phyloP scores from a whole-genome alignment of 2,329 filamentous ascomycete genomes.

The Diaporthe nobilis region DNA sequence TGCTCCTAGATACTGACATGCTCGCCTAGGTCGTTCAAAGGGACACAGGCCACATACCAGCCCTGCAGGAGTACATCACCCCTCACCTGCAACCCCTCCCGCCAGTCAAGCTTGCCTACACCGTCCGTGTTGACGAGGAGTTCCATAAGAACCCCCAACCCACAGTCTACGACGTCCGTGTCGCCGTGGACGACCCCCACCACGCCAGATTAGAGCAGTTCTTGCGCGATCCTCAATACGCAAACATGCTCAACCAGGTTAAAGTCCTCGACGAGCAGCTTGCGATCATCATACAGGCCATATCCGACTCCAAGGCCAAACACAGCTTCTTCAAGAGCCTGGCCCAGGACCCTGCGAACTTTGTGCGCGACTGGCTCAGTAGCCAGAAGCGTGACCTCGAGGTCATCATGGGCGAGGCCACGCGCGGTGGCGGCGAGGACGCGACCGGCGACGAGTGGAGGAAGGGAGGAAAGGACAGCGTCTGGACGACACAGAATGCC shows the following conservation, averaged over 20 bases:
- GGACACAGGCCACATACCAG: constrained; percentile 87
- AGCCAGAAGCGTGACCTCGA: constrained; percentile 93
- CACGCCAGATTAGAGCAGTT: constrained; percentile 76
- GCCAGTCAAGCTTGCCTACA: constrained; percentile 89
- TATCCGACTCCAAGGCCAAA: constrained; percentile 89
- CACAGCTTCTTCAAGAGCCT: constrained; percentile 88
- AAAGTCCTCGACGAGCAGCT: constrained; percentile 86
- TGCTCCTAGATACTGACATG: constrained; percentile 18
- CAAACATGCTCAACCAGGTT: constrained; percentile 82
- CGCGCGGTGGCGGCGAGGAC: constrained; percentile 71
- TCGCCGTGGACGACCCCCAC: constrained; percentile 87
- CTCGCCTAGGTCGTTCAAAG: constrained; percentile 75
- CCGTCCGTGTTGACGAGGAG: constrained; percentile 90
- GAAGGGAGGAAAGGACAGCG: constrained; percentile 66
- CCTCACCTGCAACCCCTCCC: constrained; percentile 84
- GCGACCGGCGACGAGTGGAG: constrained; percentile 78
- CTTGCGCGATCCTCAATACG: constrained; percentile 78
- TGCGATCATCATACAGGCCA: constrained; percentile 84
- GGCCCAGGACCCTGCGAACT: constrained; percentile 84
- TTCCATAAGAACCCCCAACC: constrained; percentile 82
- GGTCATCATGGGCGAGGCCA: constrained; percentile 86
- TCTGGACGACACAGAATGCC: constrained; percentile 71
- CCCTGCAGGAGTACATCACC: constrained; percentile 84
- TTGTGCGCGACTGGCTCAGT: constrained; percentile 89
- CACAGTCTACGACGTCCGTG: constrained; percentile 91